Conservation (phyloP, 208 protist species). For the Leishmania aethiopica region DNA sequence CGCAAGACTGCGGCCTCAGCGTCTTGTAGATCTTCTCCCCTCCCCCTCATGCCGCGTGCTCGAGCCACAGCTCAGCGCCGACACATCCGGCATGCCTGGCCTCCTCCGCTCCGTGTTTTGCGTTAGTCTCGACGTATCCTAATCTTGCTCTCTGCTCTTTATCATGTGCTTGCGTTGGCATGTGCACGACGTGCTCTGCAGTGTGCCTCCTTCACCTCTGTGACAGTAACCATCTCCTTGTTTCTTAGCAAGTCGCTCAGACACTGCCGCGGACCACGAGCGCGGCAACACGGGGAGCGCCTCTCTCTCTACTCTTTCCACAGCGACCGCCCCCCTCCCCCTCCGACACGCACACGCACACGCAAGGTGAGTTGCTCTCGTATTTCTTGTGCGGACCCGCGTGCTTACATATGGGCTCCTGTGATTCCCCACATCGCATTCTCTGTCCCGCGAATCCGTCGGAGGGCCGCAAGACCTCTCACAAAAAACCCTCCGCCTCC, state of each 20-base stretch:
- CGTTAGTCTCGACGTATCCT: too few relatives aligned
- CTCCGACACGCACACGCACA: neutral
- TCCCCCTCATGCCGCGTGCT: neutral
- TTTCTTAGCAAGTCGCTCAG: neutral
- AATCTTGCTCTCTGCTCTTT: neutral
- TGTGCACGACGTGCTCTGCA: neutral
- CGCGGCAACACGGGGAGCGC: neutral
- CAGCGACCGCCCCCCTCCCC: neutral
- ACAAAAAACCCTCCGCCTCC: neutral
- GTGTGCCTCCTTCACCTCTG: neutral
- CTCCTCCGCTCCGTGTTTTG: neutral
- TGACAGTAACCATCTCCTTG: neutral
- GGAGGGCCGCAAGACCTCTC: neutral
- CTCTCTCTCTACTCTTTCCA: neutral
- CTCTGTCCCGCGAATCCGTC: neutral
- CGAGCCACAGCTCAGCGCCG: neutral
- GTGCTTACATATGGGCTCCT: neutral
- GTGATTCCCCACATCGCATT: neutral
- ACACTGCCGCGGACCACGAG: neutral
- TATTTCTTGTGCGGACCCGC: neutral
- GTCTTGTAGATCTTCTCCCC: neutral
- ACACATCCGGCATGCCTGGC: neutral
- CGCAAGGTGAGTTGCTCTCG: neutral
- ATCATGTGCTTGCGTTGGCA: neutral
- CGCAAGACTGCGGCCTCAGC: neutral